Evolutionary conservation across 768 basidiomycete species (phyloP), one percentile per base, ranked within the genome.

Genomic region (Leucosporidium yakuticum): DNA sequence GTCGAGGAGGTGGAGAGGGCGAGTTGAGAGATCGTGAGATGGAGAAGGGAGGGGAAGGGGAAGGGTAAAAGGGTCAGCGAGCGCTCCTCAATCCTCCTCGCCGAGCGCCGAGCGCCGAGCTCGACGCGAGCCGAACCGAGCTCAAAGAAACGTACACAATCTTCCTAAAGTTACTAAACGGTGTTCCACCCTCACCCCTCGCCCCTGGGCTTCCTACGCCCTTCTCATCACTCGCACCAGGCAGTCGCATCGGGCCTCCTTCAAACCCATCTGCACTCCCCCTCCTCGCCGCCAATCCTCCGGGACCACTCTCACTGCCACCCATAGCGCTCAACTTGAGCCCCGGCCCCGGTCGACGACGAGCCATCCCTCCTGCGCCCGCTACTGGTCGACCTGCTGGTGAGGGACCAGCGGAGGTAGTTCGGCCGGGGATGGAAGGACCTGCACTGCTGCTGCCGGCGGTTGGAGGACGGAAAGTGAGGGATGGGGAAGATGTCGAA

Each of bases 131-230:
- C 29, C n/a, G 2, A 50, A 27, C n/a, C 25, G 27, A 32, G 34
- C 27, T 34, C 25, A 34, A 23, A 29, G 31, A 25, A n/a, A 84
- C 90, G 57, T 82, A 94, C 90, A 96, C 91, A 75, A 96, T 94
- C 80, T 88, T 91, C 69, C 86, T 85, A 79, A 97, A 96, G 77
- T 92, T 95, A 39, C 88, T 83, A 80, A 98, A 98, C 29, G 91
- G 91, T 47, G 89, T 88, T 69, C 82, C 69, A 27, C 21, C 31
- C 49, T 17, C 59, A 51, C 23, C 34, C 62, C 21, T 44, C 39
- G 39, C 62, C 60, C 29, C 31, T n/a, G n/a, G 36, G 65, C 73
- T 63, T 31, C 68, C 39, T 15, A 44, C 39, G 6, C 39, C 39
- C 39, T 15, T 44, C 39, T 44, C 39, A 7, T 44, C 39, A 8